Evolutionary conservation across 176 grass and related monocot genomes (phyloP).

Genomic region (Lolium rigidum): DNA sequence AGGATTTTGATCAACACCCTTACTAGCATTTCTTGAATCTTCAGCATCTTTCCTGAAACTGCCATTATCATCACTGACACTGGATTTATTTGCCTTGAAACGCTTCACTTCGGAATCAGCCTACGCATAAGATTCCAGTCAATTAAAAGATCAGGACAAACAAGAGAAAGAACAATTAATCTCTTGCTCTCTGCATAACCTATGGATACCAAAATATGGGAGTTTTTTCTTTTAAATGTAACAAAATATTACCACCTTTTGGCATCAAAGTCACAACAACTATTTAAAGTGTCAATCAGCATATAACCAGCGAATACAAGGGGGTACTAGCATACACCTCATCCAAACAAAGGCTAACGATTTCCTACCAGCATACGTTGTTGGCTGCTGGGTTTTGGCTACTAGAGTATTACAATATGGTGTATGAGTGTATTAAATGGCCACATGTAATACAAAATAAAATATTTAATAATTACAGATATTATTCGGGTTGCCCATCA

Average conservation of each 20-base stretch:
- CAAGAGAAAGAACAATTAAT: not conserved
- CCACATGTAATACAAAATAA: no score
- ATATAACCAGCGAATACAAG: not conserved
- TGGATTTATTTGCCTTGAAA: slow-evolving; percentile 67
- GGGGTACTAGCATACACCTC: no score
- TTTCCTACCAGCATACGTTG: no score
- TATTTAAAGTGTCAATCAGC: not conserved
- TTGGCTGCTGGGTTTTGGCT: no score
- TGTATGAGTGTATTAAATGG: no score
- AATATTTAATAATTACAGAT: no score
- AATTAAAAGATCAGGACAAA: slow-evolving; percentile 14
- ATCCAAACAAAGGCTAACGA: no score
- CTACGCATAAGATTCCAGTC: slow-evolving; percentile 44
- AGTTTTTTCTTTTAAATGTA: not conserved
- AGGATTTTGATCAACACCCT: slow-evolving; percentile 62
- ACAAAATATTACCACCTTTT: not conserved
- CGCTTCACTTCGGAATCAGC: slow-evolving; percentile 65
- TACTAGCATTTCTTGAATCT: slow-evolving; percentile 63
- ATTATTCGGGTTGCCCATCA: no score
- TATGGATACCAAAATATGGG: not conserved
- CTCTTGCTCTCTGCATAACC: not conserved
- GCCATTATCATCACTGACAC: slow-evolving; percentile 54
- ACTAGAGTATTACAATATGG: no score
- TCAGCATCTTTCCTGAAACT: slow-evolving; percentile 69
- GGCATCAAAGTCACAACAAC: slow-evolving; percentile 3